Evolutionary conservation across 176 grass and related monocot genomes (phyloP), one percentile per base, ranked within the genome.

Genomic region (Miscanthus lutarioriparius): DNA sequence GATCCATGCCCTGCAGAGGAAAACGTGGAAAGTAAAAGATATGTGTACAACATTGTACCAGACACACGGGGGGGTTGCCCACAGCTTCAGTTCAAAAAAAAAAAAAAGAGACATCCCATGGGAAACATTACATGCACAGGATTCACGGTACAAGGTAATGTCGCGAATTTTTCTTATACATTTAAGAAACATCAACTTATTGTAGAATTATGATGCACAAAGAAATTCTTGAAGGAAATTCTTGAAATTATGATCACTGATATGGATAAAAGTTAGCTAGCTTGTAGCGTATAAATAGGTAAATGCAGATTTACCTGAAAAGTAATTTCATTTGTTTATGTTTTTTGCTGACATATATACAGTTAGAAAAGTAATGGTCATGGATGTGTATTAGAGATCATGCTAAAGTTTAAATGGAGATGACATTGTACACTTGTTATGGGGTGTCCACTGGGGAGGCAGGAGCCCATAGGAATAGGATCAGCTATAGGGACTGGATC

Each of bases 1-100:
- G 93, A 91, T 99, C 93, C 96, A 99, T 99, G 48, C 96, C 96
- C 96, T 99, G 80, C 51, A 92, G 14, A 1, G 77, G 37, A 75
- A 86, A 43, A 77, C 27, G 48, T 78, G 36, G 26, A 47, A 41
- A 71, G 39, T 63, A 72, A 85, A 80, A 67, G 11, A 71, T 8
- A 26, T 63, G 58, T 25, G 20, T 4, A 7, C 5, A 76, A 79
- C 14, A 79, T 27, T 61, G 22, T 58, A 86, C 33, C 69, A 35
- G 37, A 76, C 7, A 38, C 33, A 4, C 32, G 32, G 32, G 32
- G 32, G 32, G 32, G 2, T 33, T 33, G 32, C 32, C 32, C 32
- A 33, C 32, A 33, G 32, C 32, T 33, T 33, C 32, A 33, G 32
- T 33, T 33, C 32, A 33, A 33, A 35, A 35, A 35, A 4, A 37